These are phyloP conservation scores for Saccharum officinarum DNA, from an alignment of 176 grass and related monocot genomes.

Conservation along the genomic window DNA sequence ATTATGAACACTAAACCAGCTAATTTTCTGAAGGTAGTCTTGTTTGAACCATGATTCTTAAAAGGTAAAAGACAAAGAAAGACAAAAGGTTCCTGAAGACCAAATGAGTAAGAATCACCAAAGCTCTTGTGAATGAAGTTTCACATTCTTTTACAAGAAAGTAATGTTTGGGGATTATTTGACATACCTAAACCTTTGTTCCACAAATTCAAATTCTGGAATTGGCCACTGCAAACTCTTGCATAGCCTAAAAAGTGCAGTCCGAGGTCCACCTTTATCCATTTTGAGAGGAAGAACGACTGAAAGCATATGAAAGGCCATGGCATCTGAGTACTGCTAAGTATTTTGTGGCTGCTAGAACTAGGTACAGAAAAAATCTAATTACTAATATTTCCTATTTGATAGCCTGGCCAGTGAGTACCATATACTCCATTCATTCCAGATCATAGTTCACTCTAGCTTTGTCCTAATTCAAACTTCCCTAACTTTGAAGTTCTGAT, in stretches of 20 bases:
- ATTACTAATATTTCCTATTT: conserved; percentile 22
- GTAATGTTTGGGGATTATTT: neutral
- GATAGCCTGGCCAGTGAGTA: neutral
- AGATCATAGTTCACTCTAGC: neutral
- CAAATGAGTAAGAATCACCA: neutral
- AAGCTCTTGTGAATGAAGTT: conserved; percentile 25
- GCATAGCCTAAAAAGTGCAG: conserved; percentile 80
- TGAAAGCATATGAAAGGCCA: conserved; percentile 21
- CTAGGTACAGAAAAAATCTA: conserved; percentile 1
- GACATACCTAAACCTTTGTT: conserved; percentile 68
- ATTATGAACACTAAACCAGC: neutral
- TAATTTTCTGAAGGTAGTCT: neutral
- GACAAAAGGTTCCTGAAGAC: neutral
- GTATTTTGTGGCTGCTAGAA: neutral
- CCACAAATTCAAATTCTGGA: conserved; percentile 69
- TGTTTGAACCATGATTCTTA: neutral
- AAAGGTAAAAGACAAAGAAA: neutral
- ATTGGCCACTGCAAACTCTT: conserved; percentile 83
- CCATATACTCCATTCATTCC: neutral
- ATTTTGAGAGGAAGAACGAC: conserved; percentile 52
- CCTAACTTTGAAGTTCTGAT: neutral
- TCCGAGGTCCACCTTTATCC: conserved; percentile 70
- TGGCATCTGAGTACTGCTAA: neutral
- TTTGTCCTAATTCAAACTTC: neutral
- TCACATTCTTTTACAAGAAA: neutral